Evolutionary conservation across 129 eudicot genomes (phyloP).

Genomic region (Heracleum sosnowskyi): DNA sequence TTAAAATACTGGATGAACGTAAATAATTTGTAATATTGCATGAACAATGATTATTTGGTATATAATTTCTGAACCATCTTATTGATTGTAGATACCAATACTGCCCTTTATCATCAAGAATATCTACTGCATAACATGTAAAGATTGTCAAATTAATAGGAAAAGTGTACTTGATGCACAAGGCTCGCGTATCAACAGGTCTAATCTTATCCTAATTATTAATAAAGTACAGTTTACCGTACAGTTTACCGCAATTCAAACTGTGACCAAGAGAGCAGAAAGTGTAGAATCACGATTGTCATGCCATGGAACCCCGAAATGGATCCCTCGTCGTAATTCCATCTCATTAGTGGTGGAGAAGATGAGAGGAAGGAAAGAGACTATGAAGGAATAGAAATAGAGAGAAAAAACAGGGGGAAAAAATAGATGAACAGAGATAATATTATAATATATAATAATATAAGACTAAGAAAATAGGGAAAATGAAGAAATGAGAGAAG

Average conservation of each 20-base stretch:
- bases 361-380: not conserved
- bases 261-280: no score
- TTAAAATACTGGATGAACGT: not conserved
- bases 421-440: not conserved
- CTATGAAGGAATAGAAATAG: not conserved
- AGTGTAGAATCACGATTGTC: not conserved
- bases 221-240: no score
- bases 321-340: not conserved
- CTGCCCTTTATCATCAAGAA: not conserved
- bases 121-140: not conserved
- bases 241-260: not conserved
- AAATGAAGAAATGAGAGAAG: not conserved
- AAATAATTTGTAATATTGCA: not conserved
- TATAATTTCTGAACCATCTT: not conserved
- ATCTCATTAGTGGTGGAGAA: not conserved
- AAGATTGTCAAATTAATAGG: not conserved
- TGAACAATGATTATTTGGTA: not conserved
- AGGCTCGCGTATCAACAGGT: not conserved
- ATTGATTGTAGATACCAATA: not conserved
- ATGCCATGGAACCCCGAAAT: not conserved
- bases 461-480: not conserved
- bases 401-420: not conserved
- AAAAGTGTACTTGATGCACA: not conserved
- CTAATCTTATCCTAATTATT: not conserved
- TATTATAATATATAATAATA: not conserved